Percentiles rank a stretch among this genome's conserved stretches.
phyloP scores from a whole-genome alignment of 2,329 filamentous ascomycete species.

The Cadophora sp. region DNA sequence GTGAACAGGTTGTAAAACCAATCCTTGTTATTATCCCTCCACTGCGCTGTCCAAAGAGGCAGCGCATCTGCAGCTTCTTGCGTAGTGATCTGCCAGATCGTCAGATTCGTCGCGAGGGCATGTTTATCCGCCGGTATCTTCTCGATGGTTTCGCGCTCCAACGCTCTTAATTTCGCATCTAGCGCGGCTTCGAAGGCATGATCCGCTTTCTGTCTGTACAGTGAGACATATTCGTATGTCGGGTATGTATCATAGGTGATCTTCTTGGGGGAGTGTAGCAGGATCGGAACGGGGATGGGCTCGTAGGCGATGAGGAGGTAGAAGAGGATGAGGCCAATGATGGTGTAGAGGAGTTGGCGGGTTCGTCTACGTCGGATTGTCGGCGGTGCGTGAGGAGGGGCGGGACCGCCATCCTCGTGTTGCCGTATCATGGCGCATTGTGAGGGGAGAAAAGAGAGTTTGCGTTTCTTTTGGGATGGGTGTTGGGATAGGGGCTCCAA shows the following conservation, averaged over 20 bases:
- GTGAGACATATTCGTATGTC: conserved; percentile 33
- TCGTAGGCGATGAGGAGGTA: conserved; percentile 23
- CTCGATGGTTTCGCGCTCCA: conserved; percentile 25
- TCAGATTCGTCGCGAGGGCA: conserved; percentile 22
- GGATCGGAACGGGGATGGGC: conserved; percentile 12
- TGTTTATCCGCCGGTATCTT: conserved; percentile 14
- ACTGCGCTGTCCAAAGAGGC: conserved; percentile 30
- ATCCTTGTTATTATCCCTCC: conserved; percentile 28
- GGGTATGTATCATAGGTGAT: conserved; percentile 16
- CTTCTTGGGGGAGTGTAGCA: background rate
- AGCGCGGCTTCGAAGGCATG: conserved; percentile 27
- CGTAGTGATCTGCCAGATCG: conserved; percentile 35
- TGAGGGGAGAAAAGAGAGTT: conserved; percentile 3
- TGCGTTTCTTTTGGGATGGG: background rate
- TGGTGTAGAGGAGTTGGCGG: background rate
- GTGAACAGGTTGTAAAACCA: conserved; percentile 31
- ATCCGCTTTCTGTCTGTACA: conserved; percentile 31
- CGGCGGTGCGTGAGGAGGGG: background rate
- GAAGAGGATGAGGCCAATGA: conserved; percentile 16
- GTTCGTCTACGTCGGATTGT: background rate
- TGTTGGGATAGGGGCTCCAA: background rate
- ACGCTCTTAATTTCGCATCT: conserved; percentile 25
- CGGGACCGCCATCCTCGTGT: conserved; percentile 12
- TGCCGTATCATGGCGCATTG: conserved; percentile 15
- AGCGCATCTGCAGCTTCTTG: conserved; percentile 13